Base-by-base conservation (phyloP, 78 protist species). In the Pigoraptor vietnamica region DNA sequence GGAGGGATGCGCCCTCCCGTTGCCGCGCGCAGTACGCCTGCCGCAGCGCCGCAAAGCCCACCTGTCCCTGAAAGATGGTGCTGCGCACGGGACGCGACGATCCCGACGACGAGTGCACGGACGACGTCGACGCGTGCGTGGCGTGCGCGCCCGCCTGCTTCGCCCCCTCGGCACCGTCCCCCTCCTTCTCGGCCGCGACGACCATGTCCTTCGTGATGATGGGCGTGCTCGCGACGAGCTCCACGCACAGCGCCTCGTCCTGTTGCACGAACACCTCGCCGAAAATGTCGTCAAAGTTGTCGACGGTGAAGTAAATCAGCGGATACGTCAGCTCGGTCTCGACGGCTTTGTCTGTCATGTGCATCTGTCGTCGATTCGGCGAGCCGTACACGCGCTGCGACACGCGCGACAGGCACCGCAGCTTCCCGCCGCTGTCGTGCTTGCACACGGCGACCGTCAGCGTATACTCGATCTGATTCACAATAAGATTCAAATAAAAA, bases 271-370 rank as follows among this genome's bases (percentile, higher is more conserved):
- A 36, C 39, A 25, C n/a, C 89, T 6, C 48, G 56, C 56, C 48
- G n/a, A 86, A 86, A 19, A 86, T 38, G 24, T 86, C 89, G 33
- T 86, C 89, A 86, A 86, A 86, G 48, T 86, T 86, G n/a, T 86
- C 89, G 48, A 86, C 48, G 24, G 89, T 86, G 34, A 86, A 86
- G 21, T 9, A 37, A 21, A 86, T 79, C 10, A 25, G n/a, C 84
- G 84, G 84, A 19, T 79, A 79, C 35, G 84, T 79, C 35, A 79
- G 84, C n/a, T 79, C 84, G 84, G 84, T 79, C n/a, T 79, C 84
- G 10, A 25, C 84, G 84, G 84, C 84, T 19, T 79, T 79, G 84
- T 25, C 84, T 48, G 67, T 48, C 84, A 25, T 25, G 32, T 79
- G 34, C 84, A 79, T 79, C 34, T 79, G 21, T 2, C 84, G 84